These are phyloP conservation scores for Cladosporium sp. DNA, from an alignment of 2,329 filamentous ascomycete species.

Conservation along the genomic window DNA sequence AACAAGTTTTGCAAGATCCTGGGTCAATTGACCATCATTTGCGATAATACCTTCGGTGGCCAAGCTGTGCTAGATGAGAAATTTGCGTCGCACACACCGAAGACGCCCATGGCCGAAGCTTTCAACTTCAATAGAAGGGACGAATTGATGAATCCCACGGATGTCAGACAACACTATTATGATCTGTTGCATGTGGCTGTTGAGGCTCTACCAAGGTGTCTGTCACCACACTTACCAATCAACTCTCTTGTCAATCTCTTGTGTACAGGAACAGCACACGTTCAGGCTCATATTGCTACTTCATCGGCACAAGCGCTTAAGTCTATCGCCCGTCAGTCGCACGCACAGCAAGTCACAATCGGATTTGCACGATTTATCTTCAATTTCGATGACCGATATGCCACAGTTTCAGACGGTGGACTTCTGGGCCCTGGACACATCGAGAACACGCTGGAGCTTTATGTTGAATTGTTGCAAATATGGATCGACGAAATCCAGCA, in stretches of 20 bases:
- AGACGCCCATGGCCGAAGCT: conserved; percentile 90
- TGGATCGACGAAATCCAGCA: conserved; percentile 97
- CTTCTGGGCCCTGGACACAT: conserved; percentile 94
- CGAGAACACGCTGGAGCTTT: conserved; percentile 85
- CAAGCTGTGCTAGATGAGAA: conserved; percentile 95
- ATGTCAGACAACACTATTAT: conserved; percentile 92
- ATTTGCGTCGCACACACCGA: conserved; percentile 79
- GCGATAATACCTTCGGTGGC: conserved; percentile 94
- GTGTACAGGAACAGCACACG: conserved; percentile 93
- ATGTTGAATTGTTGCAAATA: conserved; percentile 88
- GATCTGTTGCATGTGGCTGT: conserved; percentile 93
- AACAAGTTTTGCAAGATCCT: conserved; percentile 89
- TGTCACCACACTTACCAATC: conserved; percentile 86
- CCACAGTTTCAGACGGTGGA: conserved; percentile 95
- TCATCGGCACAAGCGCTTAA: conserved; percentile 92
- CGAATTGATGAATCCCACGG: conserved; percentile 66
- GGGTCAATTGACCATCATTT: conserved; percentile 92
- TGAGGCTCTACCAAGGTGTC: conserved; percentile 87
- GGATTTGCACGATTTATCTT: conserved; percentile 98
- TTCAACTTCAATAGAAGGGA: conserved; percentile 87
- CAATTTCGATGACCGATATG: conserved; percentile 95
- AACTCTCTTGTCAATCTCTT: conserved; percentile 90
- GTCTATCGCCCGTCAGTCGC: conserved; percentile 86
- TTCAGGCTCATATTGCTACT: conserved; percentile 84
- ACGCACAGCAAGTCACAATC: conserved; percentile 93